Evolutionary conservation across 108 stramenopile genomes (phyloP).

Genomic region (Aurantiochytrium sp.): DNA sequence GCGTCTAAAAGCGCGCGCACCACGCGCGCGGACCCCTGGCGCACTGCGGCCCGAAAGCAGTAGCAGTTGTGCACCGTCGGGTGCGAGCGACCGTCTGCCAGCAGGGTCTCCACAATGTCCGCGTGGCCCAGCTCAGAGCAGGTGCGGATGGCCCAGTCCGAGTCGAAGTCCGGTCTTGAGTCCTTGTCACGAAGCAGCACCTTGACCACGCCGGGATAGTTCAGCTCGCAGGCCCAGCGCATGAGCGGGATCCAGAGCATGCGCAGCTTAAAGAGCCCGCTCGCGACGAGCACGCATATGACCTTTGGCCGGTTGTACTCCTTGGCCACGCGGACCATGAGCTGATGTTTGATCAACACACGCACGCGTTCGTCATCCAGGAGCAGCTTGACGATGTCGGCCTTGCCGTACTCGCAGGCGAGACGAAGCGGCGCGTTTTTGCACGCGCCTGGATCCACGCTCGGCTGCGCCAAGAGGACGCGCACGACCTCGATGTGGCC

Average conservation of each 20-base stretch:
- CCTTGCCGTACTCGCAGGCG: background rate
- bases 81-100: background rate
- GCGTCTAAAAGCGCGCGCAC: background rate
- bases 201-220: background rate
- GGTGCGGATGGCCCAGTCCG: background rate
- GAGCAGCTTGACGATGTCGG: background rate
- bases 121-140: background rate
- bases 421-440: background rate
- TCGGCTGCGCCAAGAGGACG: background rate
- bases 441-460: background rate
- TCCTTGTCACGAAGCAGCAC: background rate
- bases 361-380: background rate
- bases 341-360: background rate
- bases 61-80: background rate
- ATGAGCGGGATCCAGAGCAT: background rate
- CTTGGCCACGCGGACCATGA: background rate
- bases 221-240: background rate
- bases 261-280: background rate
- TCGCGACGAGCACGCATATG: background rate
- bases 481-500: background rate
- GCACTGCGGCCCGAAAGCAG: background rate
- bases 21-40: background rate
- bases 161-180: background rate
- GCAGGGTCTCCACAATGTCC: background rate
- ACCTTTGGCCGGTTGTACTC: background rate